These are phyloP conservation scores for Penicillium occitanis DNA, from an alignment of 2,329 filamentous ascomycete genomes.

Conservation along the genomic window DNA sequence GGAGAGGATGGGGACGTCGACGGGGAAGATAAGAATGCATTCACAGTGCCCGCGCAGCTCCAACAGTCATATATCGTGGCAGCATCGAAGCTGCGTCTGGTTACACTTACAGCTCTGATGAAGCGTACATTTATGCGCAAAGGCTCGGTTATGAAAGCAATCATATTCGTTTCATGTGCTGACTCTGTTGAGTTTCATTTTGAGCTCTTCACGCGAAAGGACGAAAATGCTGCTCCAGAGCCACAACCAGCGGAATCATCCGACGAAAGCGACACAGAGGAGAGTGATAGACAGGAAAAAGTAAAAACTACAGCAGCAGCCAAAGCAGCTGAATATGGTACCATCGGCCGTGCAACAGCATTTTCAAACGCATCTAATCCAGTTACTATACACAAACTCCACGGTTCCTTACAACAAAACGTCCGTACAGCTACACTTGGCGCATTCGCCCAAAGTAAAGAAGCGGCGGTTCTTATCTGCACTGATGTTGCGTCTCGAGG, in stretches of 20 bases:
- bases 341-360: conserved; percentile 61
- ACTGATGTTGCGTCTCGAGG: conserved; percentile 95
- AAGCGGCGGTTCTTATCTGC: conserved; percentile 81
- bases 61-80: conserved; percentile 89
- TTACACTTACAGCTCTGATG: conserved; percentile 79
- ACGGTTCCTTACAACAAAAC: conserved; percentile 86
- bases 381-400: conserved; percentile 80
- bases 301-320: conserved; percentile 25
- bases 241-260: conserved; percentile 27
- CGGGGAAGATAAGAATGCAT: conserved; percentile 57
- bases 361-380: conserved; percentile 74
- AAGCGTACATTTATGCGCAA: conserved; percentile 85
- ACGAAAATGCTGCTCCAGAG: conserved; percentile 29
- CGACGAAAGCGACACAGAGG: conserved; percentile 27
- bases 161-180: conserved; percentile 94
- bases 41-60: conserved; percentile 84
- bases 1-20: conserved; percentile 49
- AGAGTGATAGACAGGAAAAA: conserved; percentile 16
- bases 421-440: conserved; percentile 82
- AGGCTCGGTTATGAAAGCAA: conserved; percentile 93
- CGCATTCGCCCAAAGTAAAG: conserved; percentile 70
- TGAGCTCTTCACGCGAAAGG: conserved; percentile 65
- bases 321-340: conserved; percentile 35
- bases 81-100: conserved; percentile 84
- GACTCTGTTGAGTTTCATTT: conserved; percentile 98